phyloP scores from a whole-genome alignment of 1,284 basidiomycete species.

The Melampsora americana region DNA sequence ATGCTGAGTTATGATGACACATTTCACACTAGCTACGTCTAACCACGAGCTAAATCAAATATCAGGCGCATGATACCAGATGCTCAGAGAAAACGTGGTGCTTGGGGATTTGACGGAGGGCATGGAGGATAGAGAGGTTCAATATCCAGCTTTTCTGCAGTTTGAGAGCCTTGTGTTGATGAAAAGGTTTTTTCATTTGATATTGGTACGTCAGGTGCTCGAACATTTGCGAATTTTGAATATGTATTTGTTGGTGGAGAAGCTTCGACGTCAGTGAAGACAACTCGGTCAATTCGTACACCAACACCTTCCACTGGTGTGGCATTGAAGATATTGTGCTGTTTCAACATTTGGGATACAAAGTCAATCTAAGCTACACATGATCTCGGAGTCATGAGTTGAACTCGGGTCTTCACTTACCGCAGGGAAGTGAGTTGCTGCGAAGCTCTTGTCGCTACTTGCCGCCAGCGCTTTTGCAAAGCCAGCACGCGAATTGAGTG shows the following conservation, averaged over 20 bases:
- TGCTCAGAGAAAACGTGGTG: background rate
- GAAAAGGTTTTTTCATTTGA: background rate
- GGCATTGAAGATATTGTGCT: slow-evolving; percentile 7
- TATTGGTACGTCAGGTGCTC: background rate
- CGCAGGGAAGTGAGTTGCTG: background rate
- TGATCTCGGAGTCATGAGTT: background rate
- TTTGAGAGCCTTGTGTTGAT: background rate
- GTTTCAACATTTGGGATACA: background rate
- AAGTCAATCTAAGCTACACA: background rate
- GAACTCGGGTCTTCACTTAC: background rate
- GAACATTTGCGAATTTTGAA: background rate
- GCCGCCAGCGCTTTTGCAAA: slow-evolving; percentile 2
- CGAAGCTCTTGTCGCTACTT: slow-evolving; percentile 1
- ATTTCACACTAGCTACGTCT: no score
- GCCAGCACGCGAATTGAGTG: background rate
- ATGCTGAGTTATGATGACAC: no score
- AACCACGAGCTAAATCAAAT: no score
- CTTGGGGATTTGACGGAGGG: background rate
- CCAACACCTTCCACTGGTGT: slow-evolving; percentile 6
- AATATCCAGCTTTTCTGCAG: background rate
- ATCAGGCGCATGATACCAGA: no score
- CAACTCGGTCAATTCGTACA: background rate
- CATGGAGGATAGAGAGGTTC: background rate
- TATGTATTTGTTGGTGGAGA: background rate
- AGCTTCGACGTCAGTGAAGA: background rate